phyloP scores from a whole-genome alignment of 2,329 filamentous ascomycete genomes.

The Aureobasidium sp. region DNA sequence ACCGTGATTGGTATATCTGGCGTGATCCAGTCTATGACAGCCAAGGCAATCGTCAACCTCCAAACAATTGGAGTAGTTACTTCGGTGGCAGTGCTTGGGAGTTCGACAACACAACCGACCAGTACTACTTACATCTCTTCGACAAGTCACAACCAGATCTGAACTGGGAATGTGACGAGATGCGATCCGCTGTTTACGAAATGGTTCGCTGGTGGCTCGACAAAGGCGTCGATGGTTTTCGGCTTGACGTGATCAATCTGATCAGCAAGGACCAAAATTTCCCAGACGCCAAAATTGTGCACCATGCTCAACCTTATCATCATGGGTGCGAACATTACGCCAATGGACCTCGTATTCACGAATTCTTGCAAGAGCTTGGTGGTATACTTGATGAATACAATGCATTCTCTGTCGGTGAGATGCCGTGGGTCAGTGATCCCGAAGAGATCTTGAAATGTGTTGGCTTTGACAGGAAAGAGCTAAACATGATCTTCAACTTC shows the following conservation, averaged over 20 bases:
- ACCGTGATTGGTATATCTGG: slow-evolving; percentile 64
- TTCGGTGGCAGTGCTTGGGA: slow-evolving; percentile 55
- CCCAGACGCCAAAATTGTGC: slow-evolving; percentile 14
- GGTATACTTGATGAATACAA: slow-evolving; percentile 40
- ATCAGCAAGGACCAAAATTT: slow-evolving; percentile 17
- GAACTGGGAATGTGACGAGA: slow-evolving; percentile 68
- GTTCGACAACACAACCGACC: slow-evolving; percentile 60
- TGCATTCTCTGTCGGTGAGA: slow-evolving; percentile 44
- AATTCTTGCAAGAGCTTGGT: slow-evolving; percentile 40
- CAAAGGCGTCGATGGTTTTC: slow-evolving; percentile 50
- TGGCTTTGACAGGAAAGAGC: slow-evolving; percentile 45
- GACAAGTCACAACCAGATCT: slow-evolving; percentile 68
- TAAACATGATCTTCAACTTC: slow-evolving; percentile 67
- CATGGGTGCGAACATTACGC: slow-evolving; percentile 11
- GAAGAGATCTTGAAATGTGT: slow-evolving; percentile 47
- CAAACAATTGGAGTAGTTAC: slow-evolving; percentile 65
- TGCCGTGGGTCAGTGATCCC: slow-evolving; percentile 41
- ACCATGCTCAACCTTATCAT: slow-evolving; percentile 6
- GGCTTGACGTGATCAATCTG: slow-evolving; percentile 20
- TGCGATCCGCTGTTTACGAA: slow-evolving; percentile 61
- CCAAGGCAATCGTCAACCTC: slow-evolving; percentile 56
- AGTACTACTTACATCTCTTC: slow-evolving; percentile 72
- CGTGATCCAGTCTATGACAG: slow-evolving; percentile 31
- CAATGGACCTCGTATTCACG: slow-evolving; percentile 35
- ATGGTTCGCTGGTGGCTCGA: slow-evolving; percentile 63